Evolutionary conservation across 257 asterid species (phyloP).

Genomic region (Solanum dulcamara): DNA sequence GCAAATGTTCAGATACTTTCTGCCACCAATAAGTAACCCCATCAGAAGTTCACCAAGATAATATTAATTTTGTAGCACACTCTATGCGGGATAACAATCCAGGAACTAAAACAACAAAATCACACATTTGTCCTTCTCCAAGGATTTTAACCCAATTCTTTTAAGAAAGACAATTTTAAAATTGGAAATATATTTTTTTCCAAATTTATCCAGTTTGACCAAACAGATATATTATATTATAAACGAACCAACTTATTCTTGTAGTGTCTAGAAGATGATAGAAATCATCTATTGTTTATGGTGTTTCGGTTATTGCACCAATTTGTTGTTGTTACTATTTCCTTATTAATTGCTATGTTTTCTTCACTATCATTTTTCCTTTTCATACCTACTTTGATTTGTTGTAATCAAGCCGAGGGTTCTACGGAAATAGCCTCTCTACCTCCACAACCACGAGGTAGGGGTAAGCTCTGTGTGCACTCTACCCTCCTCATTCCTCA

Average conservation of each 20-base stretch:
- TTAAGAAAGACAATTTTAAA: not conserved
- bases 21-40: slow-evolving; percentile 19
- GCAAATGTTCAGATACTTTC: slow-evolving; percentile 52
- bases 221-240: not conserved
- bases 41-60: not conserved
- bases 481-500: not conserved
- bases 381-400: not conserved
- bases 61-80: not conserved
- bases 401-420: not conserved
- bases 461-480: not conserved
- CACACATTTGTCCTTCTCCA: not conserved
- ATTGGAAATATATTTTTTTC: not conserved
- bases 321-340: not conserved
- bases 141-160: not conserved
- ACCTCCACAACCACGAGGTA: not conserved
- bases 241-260: not conserved
- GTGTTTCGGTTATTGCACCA: not conserved
- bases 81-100: not conserved
- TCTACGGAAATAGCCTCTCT: not conserved
- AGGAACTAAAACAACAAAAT: not conserved
- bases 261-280: not conserved
- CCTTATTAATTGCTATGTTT: not conserved
- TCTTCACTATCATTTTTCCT: not conserved
- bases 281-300: not conserved
- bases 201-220: not conserved